phyloP scores from a whole-genome alignment of 2,329 filamentous ascomycete genomes.

The Colletotrichum liriopes region DNA sequence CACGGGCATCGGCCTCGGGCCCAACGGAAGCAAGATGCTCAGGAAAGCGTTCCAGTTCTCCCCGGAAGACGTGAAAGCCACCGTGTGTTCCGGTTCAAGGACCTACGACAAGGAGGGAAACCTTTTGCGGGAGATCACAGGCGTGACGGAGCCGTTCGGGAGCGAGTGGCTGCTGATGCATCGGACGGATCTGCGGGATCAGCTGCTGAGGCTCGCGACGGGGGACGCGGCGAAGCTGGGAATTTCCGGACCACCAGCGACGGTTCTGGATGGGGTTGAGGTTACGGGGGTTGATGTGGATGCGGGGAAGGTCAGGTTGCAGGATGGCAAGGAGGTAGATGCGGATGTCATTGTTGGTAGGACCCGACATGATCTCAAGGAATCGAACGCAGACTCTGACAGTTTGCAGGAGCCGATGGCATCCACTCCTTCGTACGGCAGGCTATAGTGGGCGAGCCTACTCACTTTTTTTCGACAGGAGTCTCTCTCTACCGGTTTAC shows the following conservation, averaged over 20 bases:
- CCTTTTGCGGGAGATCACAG: conserved; percentile 34
- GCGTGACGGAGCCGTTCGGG: conserved; percentile 36
- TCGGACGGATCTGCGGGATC: conserved; percentile 16
- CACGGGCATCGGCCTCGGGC: conserved; percentile 33
- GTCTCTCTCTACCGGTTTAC: conserved; percentile 37
- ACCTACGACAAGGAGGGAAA: conserved; percentile 36
- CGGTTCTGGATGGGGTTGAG: conserved; percentile 3
- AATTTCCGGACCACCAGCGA: conserved; percentile 27
- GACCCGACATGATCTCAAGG: neutral
- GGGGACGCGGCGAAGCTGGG: conserved; percentile 35
- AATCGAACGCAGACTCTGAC: neutral
- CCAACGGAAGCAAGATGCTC: conserved; percentile 40
- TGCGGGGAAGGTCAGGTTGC: conserved; percentile 16
- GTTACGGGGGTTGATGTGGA: conserved; percentile 28
- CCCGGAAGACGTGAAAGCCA: conserved; percentile 9
- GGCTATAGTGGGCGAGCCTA: conserved; percentile 10
- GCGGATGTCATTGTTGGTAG: conserved; percentile 36
- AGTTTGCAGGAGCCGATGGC: conserved; percentile 27
- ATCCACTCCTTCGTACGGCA: conserved; percentile 34
- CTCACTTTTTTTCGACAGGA: conserved; percentile 10
- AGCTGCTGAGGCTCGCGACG: conserved; percentile 28
- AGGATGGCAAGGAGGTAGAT: conserved; percentile 1
- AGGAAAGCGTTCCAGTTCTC: conserved; percentile 31
- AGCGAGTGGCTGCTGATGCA: conserved; percentile 38
- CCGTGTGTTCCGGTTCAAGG: conserved; percentile 29